Evolutionary conservation across 2,329 filamentous ascomycete species (phyloP), one percentile per base, ranked within the genome.

Genomic region (Fusarium euwallaceae): DNA sequence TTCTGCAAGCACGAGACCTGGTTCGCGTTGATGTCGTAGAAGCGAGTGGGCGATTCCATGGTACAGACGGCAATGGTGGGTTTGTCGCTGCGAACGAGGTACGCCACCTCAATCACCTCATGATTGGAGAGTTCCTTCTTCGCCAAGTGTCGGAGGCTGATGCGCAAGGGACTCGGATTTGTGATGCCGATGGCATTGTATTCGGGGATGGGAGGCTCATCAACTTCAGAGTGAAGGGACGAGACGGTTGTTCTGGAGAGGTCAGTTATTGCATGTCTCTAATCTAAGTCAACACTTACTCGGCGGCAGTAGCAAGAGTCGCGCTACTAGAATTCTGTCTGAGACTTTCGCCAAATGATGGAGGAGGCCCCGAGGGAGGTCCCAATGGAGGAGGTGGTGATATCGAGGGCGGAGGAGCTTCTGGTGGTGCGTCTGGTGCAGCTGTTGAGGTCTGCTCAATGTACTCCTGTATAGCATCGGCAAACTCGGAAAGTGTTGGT

Each of bases 181-280:
- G 76, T 73, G 67, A 79, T 75, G 41, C 73, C 74, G 14, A 80
- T 78, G 51, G 78, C 76, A 41, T 79, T 69, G 70, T 79, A 78
- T 43, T 78, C 77, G 10, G 76, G 78, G 48, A 73, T 71, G 10
- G 72, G 72, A n/a, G 71, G 72, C 10, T 75, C 71, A 3, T 69
- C 59, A 10, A 63, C 64, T 36, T 77, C 78, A 11, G 78, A 79
- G 62, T 79, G 75, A 3, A 76, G 70, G 17, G 78, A 79, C 2
- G 78, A 76, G 29, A 70, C 69, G 22, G 69, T 70, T 32, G 78
- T 78, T 59, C 72, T 78, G 10, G n/a, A 4, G 17, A 51, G 24
- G 27, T 65, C 14, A 48, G 43, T 11, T n/a, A 8, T 11, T 32
- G 6, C 9, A 14, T 36, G 37, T 41, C 16, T 37, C 34, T n/a